Percentiles rank a stretch among this genome's conserved stretches.
These are phyloP conservation scores for Athelia psychrophila DNA, from an alignment of 1,284 basidiomycete genomes.

Conservation along the genomic window DNA sequence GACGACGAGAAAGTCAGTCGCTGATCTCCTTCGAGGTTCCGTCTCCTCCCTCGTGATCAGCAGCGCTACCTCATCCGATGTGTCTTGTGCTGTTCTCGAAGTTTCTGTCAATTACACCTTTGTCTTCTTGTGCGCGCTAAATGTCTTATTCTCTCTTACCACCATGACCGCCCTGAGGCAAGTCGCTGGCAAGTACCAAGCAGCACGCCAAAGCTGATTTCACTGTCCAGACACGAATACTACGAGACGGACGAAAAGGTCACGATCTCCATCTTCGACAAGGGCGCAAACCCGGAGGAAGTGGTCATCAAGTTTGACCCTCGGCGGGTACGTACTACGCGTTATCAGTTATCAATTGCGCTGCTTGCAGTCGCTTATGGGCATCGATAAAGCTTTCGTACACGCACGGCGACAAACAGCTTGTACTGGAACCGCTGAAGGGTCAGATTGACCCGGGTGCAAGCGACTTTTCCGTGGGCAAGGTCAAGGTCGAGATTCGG, in stretches of 20 bases:
- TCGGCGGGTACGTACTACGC: conserved; percentile 57
- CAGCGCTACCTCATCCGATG: too few species aligned
- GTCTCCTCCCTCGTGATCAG: too few species aligned
- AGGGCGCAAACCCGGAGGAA: conserved; percentile 63
- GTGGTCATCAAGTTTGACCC: conserved; percentile 65
- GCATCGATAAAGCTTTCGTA: conserved; percentile 47
- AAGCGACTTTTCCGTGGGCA: conserved; percentile 68
- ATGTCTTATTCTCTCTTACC: conserved; percentile 1
- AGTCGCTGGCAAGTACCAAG: background rate
- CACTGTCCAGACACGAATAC: conserved; percentile 70
- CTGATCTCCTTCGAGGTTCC: too few species aligned
- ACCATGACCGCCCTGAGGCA: conserved; percentile 45
- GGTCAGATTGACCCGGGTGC: conserved; percentile 71
- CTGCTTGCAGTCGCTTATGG: conserved; percentile 1
- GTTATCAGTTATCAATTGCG: conserved; percentile 1
- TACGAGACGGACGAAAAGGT: conserved; percentile 81
- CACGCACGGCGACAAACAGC: conserved; percentile 58
- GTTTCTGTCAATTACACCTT: conserved; percentile 13
- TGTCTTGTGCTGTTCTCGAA: conserved; percentile 9
- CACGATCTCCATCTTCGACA: conserved; percentile 78
- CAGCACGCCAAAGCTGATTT: too few species aligned
- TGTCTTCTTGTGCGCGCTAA: conserved; percentile 1
- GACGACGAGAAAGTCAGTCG: too few species aligned
- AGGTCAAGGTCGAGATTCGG: conserved; percentile 81
- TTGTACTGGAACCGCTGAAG: conserved; percentile 73